Conservation (phyloP, 73 alveolate species). For the Symbiodinium natans region DNA sequence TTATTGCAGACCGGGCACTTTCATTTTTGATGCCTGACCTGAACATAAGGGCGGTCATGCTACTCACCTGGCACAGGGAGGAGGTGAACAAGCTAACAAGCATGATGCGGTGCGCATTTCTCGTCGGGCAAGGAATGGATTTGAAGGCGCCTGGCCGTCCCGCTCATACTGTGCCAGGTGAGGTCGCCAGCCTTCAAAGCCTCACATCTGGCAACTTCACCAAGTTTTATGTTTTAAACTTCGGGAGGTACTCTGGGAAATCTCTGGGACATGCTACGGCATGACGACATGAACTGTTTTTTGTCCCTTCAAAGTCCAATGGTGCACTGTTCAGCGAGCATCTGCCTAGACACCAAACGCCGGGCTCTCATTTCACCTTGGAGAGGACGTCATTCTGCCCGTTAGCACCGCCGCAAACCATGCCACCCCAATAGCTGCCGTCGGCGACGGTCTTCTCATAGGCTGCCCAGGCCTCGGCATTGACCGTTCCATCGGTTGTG, state of each 20-base stretch:
- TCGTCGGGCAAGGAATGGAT: too few species aligned
- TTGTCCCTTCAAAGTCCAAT: too few species aligned
- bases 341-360: too few species aligned
- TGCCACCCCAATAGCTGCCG: constrained; percentile 85
- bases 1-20: neutral
- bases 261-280: too few species aligned
- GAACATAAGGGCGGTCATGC: neutral
- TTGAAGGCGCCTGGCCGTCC: constrained; percentile 1
- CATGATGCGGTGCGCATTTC: too few species aligned
- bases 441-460: constrained; percentile 62
- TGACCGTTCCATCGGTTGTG: neutral
- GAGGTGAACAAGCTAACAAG: too few species aligned
- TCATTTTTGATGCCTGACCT: neutral
- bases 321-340: too few species aligned
- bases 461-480: constrained; percentile 83
- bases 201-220: neutral
- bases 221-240: too few species aligned
- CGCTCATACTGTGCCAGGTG: neutral
- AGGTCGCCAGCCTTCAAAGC: constrained; percentile 48
- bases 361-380: neutral
- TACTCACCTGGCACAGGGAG: neutral
- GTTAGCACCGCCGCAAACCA: neutral
- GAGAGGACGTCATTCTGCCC: constrained; percentile 32
- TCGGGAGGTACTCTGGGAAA: too few species aligned
- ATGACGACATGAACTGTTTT: too few species aligned